These are phyloP conservation scores for Corynespora cassiicola DNA, from an alignment of 2,329 filamentous ascomycete species.

Conservation along the genomic window DNA sequence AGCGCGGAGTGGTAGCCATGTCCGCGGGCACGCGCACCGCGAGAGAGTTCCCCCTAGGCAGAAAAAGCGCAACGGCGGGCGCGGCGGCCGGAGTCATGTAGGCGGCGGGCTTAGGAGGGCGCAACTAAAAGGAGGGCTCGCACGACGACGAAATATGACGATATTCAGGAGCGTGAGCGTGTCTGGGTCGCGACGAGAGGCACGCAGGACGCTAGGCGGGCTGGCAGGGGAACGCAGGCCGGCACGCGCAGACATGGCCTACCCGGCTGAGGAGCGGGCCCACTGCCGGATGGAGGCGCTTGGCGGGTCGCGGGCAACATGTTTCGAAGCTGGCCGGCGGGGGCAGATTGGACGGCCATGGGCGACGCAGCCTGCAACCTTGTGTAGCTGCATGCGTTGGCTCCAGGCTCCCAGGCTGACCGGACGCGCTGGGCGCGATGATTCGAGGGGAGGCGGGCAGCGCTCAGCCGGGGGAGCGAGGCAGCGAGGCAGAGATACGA, in stretches of 20 bases:
- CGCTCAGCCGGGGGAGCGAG: too few relatives aligned
- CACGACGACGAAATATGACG: conserved; percentile 31
- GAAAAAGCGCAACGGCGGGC: too few relatives aligned
- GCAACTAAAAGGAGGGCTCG: conserved; percentile 33
- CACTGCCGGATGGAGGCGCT: conserved; percentile 34
- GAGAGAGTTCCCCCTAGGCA: conserved; percentile 26
- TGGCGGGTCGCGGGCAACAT: conserved; percentile 36
- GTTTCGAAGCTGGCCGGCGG: conserved; percentile 29
- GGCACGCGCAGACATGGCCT: conserved; percentile 16
- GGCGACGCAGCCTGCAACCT: conserved; percentile 34
- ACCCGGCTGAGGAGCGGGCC: conserved; percentile 27
- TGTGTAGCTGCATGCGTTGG: conserved; percentile 47
- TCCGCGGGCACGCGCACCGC: conserved; percentile 20
- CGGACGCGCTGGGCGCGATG: conserved; percentile 27
- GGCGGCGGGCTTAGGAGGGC: too few relatives aligned
- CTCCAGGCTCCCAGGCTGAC: conserved; percentile 40
- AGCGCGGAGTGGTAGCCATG: conserved; percentile 35
- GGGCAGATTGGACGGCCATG: conserved; percentile 40
- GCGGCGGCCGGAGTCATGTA: too few relatives aligned
- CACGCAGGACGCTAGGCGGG: too few relatives aligned
- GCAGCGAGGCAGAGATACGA: too few relatives aligned
- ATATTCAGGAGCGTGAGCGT: conserved; percentile 28
- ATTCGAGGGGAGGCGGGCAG: conserved; percentile 45
- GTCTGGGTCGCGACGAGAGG: conserved; percentile 10
- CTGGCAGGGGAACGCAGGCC: conserved; percentile 29